These are phyloP conservation scores for Nigrospora oryzae DNA, from an alignment of 2,329 filamentous ascomycete species.

Conservation along the genomic window DNA sequence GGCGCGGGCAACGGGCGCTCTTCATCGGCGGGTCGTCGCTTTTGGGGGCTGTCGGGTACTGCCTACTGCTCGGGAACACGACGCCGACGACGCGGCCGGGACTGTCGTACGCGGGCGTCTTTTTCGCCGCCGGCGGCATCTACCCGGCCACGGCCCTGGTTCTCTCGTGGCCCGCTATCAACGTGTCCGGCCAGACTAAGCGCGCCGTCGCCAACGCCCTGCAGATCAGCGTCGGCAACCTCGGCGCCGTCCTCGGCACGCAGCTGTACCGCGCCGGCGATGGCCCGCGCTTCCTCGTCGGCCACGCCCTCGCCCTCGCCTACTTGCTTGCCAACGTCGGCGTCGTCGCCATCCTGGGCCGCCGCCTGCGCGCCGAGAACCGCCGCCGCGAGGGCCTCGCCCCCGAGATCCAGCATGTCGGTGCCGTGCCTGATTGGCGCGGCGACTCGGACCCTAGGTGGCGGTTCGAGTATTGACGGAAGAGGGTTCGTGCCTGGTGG, in stretches of 20 bases:
- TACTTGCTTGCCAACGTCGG: conserved; percentile 52
- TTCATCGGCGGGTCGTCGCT: conserved; percentile 36
- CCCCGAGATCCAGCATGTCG: conserved; percentile 36
- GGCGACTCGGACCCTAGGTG: conserved; percentile 58
- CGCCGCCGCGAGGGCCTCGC: conserved; percentile 28
- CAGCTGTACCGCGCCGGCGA: conserved; percentile 36
- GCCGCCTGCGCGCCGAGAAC: conserved; percentile 50
- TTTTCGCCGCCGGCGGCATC: conserved; percentile 34
- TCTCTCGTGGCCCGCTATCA: conserved; percentile 52
- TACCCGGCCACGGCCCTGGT: conserved; percentile 48
- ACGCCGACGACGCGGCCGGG: conserved; percentile 26
- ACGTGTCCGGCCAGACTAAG: conserved; percentile 47
- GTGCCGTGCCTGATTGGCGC: conserved; percentile 42
- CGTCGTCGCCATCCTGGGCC: conserved; percentile 44
- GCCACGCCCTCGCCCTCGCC: conserved; percentile 51
- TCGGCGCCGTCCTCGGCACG: conserved; percentile 20
- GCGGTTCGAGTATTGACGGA: conserved; percentile 59
- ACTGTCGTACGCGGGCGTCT: conserved; percentile 33
- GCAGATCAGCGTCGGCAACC: conserved; percentile 51
- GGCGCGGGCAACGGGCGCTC: conserved; percentile 19
- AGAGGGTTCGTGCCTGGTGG: no score
- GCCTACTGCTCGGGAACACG: conserved; percentile 25
- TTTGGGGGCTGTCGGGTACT: conserved; percentile 34
- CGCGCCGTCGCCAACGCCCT: conserved; percentile 47
- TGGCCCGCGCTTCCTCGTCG: conserved; percentile 24